Conservation (phyloP, 225 moss, liverwort and hornwort species). For the Ulota crispa region DNA sequence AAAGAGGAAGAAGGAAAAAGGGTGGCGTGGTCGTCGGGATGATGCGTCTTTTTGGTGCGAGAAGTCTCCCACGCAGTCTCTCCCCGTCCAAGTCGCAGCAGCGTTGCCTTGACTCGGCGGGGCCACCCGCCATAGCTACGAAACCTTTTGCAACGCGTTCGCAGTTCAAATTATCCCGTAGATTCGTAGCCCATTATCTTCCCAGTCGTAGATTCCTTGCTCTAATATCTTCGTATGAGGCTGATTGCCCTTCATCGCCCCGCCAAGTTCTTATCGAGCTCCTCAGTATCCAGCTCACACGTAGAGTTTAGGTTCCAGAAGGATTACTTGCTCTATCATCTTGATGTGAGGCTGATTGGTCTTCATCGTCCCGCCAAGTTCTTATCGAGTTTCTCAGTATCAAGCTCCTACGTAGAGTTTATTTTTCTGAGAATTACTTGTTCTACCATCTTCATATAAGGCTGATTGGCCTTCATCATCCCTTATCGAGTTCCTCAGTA, state of each 20-base stretch:
- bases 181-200: background rate
- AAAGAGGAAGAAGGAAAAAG: too few species aligned
- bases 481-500: background rate
- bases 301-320: too few species aligned
- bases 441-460: accelerated
- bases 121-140: slow-evolving; percentile 25
- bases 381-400: background rate
- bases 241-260: background rate
- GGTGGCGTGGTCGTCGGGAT: background rate
- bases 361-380: slow-evolving; percentile 13
- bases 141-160: slow-evolving; percentile 20
- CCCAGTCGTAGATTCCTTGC: accelerated
- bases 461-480: background rate
- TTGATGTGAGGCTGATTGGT: accelerated
- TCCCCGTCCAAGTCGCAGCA: background rate
- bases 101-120: slow-evolving; percentile 24
- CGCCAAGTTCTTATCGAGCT: slow-evolving; percentile 8
- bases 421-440: too few species aligned
- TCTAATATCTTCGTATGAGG: accelerated
- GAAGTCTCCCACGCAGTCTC: background rate
- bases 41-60: background rate
- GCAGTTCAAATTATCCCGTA: background rate
- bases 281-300: background rate
- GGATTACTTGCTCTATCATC: too few species aligned
- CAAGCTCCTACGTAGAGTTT: background rate